Conservation (phyloP, 768 basidiomycete species). For the Clavulina sp. region DNA sequence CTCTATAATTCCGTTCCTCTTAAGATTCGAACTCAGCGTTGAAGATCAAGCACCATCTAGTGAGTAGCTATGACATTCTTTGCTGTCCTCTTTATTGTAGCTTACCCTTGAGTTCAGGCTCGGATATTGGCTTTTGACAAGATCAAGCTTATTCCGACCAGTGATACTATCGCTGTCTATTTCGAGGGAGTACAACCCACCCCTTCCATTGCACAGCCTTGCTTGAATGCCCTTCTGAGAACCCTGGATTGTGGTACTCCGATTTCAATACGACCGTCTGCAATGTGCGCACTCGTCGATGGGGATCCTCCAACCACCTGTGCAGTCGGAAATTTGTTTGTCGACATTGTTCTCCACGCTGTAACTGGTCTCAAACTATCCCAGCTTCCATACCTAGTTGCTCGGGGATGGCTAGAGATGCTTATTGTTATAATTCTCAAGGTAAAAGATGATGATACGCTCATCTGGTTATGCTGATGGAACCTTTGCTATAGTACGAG, state of each 20-base stretch:
- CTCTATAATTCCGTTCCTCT: background rate
- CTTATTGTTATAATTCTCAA: slow-evolving; percentile 53
- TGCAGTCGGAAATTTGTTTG: slow-evolving; percentile 44
- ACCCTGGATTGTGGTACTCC: slow-evolving; percentile 42
- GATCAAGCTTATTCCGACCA: slow-evolving; percentile 28
- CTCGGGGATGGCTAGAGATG: slow-evolving; percentile 45
- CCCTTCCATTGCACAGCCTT: slow-evolving; percentile 30
- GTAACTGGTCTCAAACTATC: slow-evolving; percentile 30
- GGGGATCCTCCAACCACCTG: slow-evolving; percentile 24
- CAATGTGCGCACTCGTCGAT: slow-evolving; percentile 28
- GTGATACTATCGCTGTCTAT: slow-evolving; percentile 32
- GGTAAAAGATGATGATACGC: slow-evolving; percentile 5
- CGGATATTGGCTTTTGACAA: slow-evolving; percentile 40
- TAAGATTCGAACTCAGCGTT: slow-evolving; percentile 20
- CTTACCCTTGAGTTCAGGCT: slow-evolving; percentile 1
- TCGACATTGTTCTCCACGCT: slow-evolving; percentile 39
- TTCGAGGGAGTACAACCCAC: slow-evolving; percentile 33
- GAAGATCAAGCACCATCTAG: slow-evolving; percentile 36
- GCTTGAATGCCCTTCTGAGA: slow-evolving; percentile 37
- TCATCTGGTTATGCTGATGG: background rate
- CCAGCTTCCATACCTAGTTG: slow-evolving; percentile 33
- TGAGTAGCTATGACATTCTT: slow-evolving; percentile 5
- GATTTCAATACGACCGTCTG: slow-evolving; percentile 30
- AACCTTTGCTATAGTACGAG: slow-evolving; percentile 28
- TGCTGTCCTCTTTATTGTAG: background rate